A percentile compares a stretch with the other conserved stretches of the same genome.
Evolutionary conservation across 2,329 filamentous ascomycete species (phyloP).

Genomic region (Nigrospora sphaerica): DNA sequence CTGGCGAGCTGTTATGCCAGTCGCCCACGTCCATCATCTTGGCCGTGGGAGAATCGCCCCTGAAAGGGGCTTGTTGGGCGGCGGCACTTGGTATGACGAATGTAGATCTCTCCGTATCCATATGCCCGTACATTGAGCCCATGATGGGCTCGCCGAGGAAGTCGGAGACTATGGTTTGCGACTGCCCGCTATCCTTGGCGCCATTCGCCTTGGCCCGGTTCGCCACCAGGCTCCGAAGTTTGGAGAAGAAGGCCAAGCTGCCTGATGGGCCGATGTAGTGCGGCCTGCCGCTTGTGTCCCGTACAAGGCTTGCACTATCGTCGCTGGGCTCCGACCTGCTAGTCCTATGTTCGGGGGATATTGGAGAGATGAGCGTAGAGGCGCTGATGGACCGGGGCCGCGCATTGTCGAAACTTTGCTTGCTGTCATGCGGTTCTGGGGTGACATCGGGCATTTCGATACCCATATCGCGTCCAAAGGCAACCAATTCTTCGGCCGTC

Average conservation of each 20-base stretch:
- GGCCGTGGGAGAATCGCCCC: slow-evolving; percentile 9
- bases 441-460: slow-evolving; percentile 26
- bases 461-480: slow-evolving; percentile 27
- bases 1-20: slow-evolving; percentile 7
- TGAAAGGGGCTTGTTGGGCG: slow-evolving; percentile 3
- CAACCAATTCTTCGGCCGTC: slow-evolving; percentile 28
- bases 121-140: slow-evolving; percentile 1
- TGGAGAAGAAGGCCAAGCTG: slow-evolving; percentile 11
- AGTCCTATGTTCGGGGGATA: neutral
- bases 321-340: neutral
- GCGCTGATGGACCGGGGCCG: neutral
- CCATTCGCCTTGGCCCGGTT: neutral
- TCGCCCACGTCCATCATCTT: neutral
- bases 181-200: neutral
- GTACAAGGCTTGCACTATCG: slow-evolving; percentile 8
- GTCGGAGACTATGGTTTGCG: neutral
- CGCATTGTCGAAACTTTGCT: neutral
- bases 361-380: neutral
- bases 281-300: slow-evolving; percentile 12
- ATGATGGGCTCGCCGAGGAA: slow-evolving; percentile 6
- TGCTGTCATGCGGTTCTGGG: slow-evolving; percentile 1
- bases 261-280: slow-evolving; percentile 17
- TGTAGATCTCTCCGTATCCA: neutral
- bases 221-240: slow-evolving; percentile 12
- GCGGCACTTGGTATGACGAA: neutral